phyloP scores from a whole-genome alignment of 2,329 filamentous ascomycete species.

The Claviceps purpurea region DNA sequence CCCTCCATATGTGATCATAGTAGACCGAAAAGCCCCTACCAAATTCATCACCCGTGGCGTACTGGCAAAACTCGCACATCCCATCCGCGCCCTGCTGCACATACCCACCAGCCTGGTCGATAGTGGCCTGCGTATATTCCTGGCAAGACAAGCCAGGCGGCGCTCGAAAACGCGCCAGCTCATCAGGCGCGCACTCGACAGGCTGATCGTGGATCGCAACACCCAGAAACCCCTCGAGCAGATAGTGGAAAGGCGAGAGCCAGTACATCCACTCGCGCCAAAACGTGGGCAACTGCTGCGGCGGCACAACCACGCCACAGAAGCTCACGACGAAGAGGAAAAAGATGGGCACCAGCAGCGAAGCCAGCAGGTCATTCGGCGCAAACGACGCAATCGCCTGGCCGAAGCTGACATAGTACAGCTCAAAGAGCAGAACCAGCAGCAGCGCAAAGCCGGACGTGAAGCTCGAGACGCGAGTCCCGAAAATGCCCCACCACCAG shows the following conservation, averaged over 20 bases:
- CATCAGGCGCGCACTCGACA: slow-evolving; percentile 39
- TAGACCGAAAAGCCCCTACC: slow-evolving; percentile 45
- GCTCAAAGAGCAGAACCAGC: slow-evolving; percentile 50
- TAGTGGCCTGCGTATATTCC: slow-evolving; percentile 42
- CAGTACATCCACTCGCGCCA: slow-evolving; percentile 55
- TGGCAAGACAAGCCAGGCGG: slow-evolving; percentile 47
- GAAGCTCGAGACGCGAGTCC: slow-evolving; percentile 37
- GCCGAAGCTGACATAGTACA: slow-evolving; percentile 52
- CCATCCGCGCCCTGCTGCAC: slow-evolving; percentile 41
- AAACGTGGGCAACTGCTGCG: slow-evolving; percentile 42
- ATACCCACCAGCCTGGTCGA: slow-evolving; percentile 43
- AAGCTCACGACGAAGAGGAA: slow-evolving; percentile 59
- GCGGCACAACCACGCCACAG: slow-evolving; percentile 57
- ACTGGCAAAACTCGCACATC: slow-evolving; percentile 52
- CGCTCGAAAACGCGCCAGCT: slow-evolving; percentile 46
- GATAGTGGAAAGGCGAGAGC: slow-evolving; percentile 54
- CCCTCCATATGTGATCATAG: slow-evolving; percentile 48
- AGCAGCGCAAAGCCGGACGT: slow-evolving; percentile 49
- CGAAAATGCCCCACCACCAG: slow-evolving; percentile 44
- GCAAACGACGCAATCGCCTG: slow-evolving; percentile 54
- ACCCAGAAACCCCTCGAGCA: slow-evolving; percentile 48
- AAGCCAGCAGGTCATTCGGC: slow-evolving; percentile 54
- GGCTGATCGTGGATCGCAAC: slow-evolving; percentile 40
- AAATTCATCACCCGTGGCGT: slow-evolving; percentile 46
- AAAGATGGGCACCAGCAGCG: slow-evolving; percentile 53